Conservation (phyloP, 2,329 filamentous ascomycete genomes). For the Monilinia vaccinii-corymbosi region DNA sequence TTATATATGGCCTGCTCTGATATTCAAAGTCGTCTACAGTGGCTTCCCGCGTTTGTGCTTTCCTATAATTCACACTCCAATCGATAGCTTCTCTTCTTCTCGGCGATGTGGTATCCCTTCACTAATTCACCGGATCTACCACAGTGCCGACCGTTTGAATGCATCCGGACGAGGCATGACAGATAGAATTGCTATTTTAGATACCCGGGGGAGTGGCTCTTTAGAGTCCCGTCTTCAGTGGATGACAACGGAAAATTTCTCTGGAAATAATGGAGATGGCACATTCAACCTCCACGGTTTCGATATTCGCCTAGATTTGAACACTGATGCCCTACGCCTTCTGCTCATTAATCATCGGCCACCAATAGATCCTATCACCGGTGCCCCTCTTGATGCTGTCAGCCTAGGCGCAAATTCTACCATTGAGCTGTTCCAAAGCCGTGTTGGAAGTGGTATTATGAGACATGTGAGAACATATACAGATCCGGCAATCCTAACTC, state of each 20-base stretch:
- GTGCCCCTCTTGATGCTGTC: constrained; percentile 26
- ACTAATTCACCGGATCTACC: not conserved
- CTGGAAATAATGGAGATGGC: constrained; percentile 21
- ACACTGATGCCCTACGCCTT: constrained; percentile 23
- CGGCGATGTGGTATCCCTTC: not conserved
- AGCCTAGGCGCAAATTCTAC: constrained; percentile 31
- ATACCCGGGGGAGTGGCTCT: constrained; percentile 20
- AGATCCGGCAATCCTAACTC: constrained; percentile 28
- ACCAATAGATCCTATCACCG: constrained; percentile 27
- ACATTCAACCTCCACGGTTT: constrained; percentile 30
- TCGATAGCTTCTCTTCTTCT: not conserved
- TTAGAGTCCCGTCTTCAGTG: constrained; percentile 20
- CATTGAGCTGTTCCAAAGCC: constrained; percentile 30
- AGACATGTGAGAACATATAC: constrained; percentile 29
- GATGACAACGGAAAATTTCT: constrained; percentile 20
- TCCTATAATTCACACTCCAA: not conserved
- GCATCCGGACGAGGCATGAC: constrained; percentile 18
- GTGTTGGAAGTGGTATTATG: constrained; percentile 22
- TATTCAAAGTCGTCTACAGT: constrained; percentile 16
- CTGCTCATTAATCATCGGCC: constrained; percentile 31
- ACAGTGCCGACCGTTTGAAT: constrained; percentile 21
- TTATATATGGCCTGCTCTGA: constrained; percentile 27
- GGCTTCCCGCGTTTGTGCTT: constrained; percentile 25
- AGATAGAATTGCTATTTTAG: constrained; percentile 22
- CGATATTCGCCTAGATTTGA: constrained; percentile 25